Evolutionary conservation across 345 rosid species (phyloP).

Genomic region (Raphanus sativus): DNA sequence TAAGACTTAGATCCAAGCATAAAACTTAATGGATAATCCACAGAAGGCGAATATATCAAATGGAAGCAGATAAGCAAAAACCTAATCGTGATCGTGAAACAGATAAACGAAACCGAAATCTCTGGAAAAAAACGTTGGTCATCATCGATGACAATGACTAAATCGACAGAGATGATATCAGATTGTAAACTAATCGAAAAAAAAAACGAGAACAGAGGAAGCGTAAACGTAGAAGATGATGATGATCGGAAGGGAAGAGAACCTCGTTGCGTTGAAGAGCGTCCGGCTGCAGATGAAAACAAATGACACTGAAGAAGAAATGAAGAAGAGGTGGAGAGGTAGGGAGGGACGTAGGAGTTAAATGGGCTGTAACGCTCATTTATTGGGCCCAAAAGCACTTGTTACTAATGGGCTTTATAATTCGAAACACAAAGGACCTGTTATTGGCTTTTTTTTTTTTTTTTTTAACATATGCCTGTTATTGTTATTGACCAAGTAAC

Average conservation of each 20-base stretch:
- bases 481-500: too few relatives aligned
- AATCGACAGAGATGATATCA: constrained; percentile 11
- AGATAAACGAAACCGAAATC: not conserved
- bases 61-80: not conserved
- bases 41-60: not conserved
- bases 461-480: too few relatives aligned
- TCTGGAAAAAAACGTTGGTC: not conserved
- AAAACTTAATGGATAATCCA: constrained; percentile 4
- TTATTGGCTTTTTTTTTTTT: not conserved
- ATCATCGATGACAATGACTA: not conserved
- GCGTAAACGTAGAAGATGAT: not conserved
- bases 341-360: not conserved
- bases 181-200: not conserved
- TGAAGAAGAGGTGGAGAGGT: not conserved
- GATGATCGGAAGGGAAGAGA: constrained; percentile 16
- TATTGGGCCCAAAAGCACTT: not conserved
- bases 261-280: constrained; percentile 24
- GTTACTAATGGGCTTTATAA: not conserved
- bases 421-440: not conserved
- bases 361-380: constrained; percentile 8
- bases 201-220: not conserved
- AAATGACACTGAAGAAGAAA: constrained; percentile 18
- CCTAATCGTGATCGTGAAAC: not conserved
- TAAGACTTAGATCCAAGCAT: not conserved
- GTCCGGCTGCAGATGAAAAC: constrained; percentile 16